phyloP scores from a whole-genome alignment of 495 filamentous ascomycete species.

The Tuber calosporum region DNA sequence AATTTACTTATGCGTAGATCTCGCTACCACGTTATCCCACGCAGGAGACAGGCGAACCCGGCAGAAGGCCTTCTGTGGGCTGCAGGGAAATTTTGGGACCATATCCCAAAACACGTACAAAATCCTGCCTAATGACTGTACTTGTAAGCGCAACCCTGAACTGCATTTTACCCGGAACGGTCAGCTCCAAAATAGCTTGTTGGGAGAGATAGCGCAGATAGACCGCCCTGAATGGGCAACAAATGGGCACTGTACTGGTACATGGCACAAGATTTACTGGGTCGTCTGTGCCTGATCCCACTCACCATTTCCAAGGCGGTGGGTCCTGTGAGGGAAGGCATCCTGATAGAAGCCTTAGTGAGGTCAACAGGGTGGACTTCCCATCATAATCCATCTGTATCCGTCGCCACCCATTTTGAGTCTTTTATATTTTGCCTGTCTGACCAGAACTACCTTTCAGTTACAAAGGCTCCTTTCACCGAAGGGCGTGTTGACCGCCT shows the following conservation, averaged over 20 bases:
- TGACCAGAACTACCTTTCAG: not conserved
- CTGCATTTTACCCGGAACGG: not conserved
- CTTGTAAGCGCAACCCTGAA: not conserved
- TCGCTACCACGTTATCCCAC: not conserved
- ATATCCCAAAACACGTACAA: not conserved
- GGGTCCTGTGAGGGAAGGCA: not conserved
- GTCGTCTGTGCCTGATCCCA: not conserved
- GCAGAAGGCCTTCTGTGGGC: not conserved
- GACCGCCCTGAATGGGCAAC: not conserved
- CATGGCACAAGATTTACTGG: not conserved
- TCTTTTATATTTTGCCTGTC: not conserved
- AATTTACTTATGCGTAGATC: not conserved
- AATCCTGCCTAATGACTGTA: not conserved
- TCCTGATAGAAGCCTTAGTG: not conserved
- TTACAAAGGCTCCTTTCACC: not conserved
- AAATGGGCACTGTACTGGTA: not conserved
- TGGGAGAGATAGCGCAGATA: not conserved
- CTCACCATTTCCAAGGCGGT: not conserved
- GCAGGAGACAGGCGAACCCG: not conserved
- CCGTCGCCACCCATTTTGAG: not conserved
- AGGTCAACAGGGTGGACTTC: not conserved
- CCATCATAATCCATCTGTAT: not conserved
- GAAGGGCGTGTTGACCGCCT: not conserved
- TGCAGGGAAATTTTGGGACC: not conserved
- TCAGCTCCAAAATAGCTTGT: not conserved